Conservation (phyloP, 495 filamentous ascomycete genomes). For the Trichoderma gamsii region DNA sequence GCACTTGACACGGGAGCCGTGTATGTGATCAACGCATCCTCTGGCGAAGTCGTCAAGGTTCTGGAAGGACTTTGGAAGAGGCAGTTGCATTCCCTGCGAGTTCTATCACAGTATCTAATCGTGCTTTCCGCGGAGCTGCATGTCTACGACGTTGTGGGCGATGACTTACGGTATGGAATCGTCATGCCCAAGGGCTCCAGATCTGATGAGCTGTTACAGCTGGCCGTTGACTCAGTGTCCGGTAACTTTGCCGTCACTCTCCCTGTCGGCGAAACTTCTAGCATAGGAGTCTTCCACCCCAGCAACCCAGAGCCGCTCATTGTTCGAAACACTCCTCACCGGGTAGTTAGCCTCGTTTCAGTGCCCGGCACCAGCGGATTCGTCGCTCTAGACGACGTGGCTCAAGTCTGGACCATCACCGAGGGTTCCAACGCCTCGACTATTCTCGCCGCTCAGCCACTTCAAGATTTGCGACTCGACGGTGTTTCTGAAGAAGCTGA, state of each 20-base stretch:
- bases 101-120: conserved; percentile 56
- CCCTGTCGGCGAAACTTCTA: conserved; percentile 34
- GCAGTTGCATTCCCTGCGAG: conserved; percentile 48
- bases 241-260: conserved; percentile 54
- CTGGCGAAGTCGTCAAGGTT: conserved; percentile 48
- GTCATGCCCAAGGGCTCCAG: conserved; percentile 26
- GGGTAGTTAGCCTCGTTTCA: conserved; percentile 51
- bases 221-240: conserved; percentile 53
- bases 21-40: conserved; percentile 54
- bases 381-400: conserved; percentile 52
- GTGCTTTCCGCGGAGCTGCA: conserved; percentile 54
- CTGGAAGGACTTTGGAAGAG: conserved; percentile 50
- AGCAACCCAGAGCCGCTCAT: conserved; percentile 44
- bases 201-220: conserved; percentile 45
- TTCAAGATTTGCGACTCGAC: conserved; percentile 42
- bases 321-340: conserved; percentile 36
- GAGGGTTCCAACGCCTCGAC: conserved; percentile 42
- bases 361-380: conserved; percentile 52
- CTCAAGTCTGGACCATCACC: conserved; percentile 50
- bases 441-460: conserved; percentile 42
- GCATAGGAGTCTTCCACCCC: conserved; percentile 53
- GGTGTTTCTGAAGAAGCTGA: conserved; percentile 19
- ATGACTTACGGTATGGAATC: conserved; percentile 50
- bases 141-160: conserved; percentile 62
- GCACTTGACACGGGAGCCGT: conserved; percentile 42